Base-by-base conservation (phyloP, 306 rosid genomes). In the Rubus parviflorus region DNA sequence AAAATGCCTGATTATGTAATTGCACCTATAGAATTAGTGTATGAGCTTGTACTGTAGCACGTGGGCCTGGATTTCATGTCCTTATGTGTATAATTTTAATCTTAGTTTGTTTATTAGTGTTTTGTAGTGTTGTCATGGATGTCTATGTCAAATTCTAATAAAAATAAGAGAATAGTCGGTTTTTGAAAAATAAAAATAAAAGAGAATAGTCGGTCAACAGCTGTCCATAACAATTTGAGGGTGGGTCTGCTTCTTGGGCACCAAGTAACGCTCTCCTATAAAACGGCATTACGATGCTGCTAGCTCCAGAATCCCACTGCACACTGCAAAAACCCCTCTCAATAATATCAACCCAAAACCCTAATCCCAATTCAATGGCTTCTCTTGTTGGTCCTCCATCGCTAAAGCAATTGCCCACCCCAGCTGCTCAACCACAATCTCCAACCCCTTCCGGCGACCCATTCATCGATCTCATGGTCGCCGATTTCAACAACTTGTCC, bases 381-480 rank as follows among this genome's bases (percentile, higher is more conserved):
- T 75, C 80, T 77, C 75, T 90, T 63, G 61, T 86, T 8, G 92
- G 96, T 17, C 96, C 96, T 2, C 96, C 91, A 25, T 89, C 84
- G 73, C 61, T 88, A 56, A 70, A 79, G 40, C 52, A 30, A 11
- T 35, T 73, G n/a, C 17, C 71, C 23, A 17, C 75, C 48, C 42
- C 63, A 5, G 1, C 76, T 2, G 17, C 19, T 22, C 77, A 46
- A 0, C 8, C 3, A 17, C 25, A 30, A 30, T 30, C 35, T 30
- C 35, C n/a, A 8, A 8, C 25, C 61, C 30, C 61, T 1, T n/a
- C 61, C 72, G 81, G 72, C 13, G 46, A 88, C 48, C 80, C 85
- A 5, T 87, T 85, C 81, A 4, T 85, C 0, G 86, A 86, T 54
- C 76, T 56, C 38, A 68, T 87, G 87, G 79, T 81, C 0, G 42